Conservation (phyloP, 768 basidiomycete genomes). For the Leccinum obscurum region DNA sequence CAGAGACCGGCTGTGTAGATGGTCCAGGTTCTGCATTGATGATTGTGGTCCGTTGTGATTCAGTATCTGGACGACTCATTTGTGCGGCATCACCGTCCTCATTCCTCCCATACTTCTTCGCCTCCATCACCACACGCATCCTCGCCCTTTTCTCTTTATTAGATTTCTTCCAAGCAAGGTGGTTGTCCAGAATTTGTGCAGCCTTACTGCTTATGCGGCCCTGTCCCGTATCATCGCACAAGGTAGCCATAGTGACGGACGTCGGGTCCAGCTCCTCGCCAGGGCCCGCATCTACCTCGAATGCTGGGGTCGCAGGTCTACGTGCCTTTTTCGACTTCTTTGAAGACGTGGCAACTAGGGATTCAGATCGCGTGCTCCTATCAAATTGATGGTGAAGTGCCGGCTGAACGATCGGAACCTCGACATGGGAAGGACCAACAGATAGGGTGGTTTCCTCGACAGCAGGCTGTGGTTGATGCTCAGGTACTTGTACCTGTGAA, state of each 20-base stretch:
- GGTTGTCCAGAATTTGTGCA: slow-evolving; percentile 66
- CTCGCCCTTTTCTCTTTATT: slow-evolving; percentile 66
- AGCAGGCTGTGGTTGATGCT: neutral
- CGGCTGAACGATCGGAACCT: slow-evolving; percentile 15
- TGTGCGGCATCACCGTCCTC: slow-evolving; percentile 44
- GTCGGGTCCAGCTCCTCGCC: slow-evolving; percentile 85
- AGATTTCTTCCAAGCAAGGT: slow-evolving; percentile 68
- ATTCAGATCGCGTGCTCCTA: slow-evolving; percentile 21
- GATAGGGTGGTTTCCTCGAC: neutral
- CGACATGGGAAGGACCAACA: slow-evolving; percentile 17
- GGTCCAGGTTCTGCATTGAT: slow-evolving; percentile 9
- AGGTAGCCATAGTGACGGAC: slow-evolving; percentile 74
- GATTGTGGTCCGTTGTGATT: slow-evolving; percentile 6
- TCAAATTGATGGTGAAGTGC: slow-evolving; percentile 14
- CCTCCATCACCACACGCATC: slow-evolving; percentile 64
- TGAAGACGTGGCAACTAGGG: slow-evolving; percentile 14
- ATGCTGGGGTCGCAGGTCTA: slow-evolving; percentile 53
- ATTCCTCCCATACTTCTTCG: slow-evolving; percentile 70
- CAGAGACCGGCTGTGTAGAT: slow-evolving; percentile 19
- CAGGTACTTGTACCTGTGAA: slow-evolving; percentile 4
- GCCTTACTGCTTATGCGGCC: slow-evolving; percentile 81
- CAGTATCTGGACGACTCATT: slow-evolving; percentile 10
- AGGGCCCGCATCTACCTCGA: slow-evolving; percentile 59
- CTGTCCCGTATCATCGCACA: slow-evolving; percentile 76
- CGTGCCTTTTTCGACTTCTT: slow-evolving; percentile 40